These are phyloP conservation scores for Penstemon davidsonii DNA, from an alignment of 257 asterid species.

Conservation along the genomic window DNA sequence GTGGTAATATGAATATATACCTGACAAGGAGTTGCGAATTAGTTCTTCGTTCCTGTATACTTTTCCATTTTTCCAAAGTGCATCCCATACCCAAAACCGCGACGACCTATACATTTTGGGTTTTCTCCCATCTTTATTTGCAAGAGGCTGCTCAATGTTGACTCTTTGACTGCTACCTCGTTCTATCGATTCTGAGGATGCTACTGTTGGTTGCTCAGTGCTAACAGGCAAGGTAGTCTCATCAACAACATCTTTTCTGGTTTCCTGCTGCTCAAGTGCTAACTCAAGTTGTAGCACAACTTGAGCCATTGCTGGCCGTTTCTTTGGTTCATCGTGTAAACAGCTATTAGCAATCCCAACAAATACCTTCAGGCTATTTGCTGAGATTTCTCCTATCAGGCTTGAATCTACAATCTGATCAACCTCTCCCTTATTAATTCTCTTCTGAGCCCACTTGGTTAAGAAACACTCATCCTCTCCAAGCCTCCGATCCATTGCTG, in stretches of 20 bases:
- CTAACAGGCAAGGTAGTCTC: background rate
- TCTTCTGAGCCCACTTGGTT: slow-evolving; percentile 43
- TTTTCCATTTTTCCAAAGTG: slow-evolving; percentile 30
- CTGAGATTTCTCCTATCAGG: slow-evolving; percentile 38
- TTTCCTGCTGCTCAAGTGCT: slow-evolving; percentile 44
- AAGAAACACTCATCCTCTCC: slow-evolving; percentile 37
- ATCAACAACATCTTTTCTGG: slow-evolving; percentile 17
- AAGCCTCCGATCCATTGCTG: slow-evolving; percentile 37
- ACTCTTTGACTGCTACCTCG: slow-evolving; percentile 4
- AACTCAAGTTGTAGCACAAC: slow-evolving; percentile 42
- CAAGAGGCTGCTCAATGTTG: slow-evolving; percentile 10
- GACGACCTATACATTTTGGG: slow-evolving; percentile 20
- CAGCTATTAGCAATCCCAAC: slow-evolving; percentile 43
- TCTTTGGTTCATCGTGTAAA: slow-evolving; percentile 44
- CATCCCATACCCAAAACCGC: slow-evolving; percentile 30
- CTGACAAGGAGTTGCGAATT: slow-evolving; percentile 7
- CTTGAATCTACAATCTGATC: slow-evolving; percentile 38
- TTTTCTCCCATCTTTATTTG: slow-evolving; percentile 23
- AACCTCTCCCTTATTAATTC: slow-evolving; percentile 37
- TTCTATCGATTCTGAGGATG: background rate
- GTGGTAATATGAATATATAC: slow-evolving; percentile 21
- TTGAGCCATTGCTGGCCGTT: slow-evolving; percentile 54
- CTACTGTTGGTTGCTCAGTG: slow-evolving; percentile 19
- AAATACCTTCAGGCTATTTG: slow-evolving; percentile 38
- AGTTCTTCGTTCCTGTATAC: slow-evolving; percentile 21